A percentile compares a stretch with the other conserved stretches of the same genome.
These are phyloP conservation scores for Thymus quinquecostatus DNA, from an alignment of 257 asterid species.

Conservation along the genomic window DNA sequence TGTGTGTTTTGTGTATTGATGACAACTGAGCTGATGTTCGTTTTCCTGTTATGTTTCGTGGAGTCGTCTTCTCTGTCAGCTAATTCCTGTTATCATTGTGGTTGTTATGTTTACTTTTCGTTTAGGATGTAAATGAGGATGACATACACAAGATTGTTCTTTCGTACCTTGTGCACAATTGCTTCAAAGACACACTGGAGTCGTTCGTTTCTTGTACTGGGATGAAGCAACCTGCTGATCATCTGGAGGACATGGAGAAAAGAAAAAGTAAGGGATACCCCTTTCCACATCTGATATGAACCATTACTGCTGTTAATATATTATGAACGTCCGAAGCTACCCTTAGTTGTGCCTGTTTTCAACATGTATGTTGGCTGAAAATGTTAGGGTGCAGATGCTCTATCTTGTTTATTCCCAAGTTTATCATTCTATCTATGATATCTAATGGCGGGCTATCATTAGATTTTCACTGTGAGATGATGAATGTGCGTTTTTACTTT, in stretches of 20 bases:
- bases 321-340: background rate
- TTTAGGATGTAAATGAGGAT: slow-evolving; percentile 65
- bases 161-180: slow-evolving; percentile 83
- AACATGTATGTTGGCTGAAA: background rate
- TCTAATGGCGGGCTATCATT: background rate
- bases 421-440: background rate
- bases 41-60: background rate
- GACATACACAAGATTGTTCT: slow-evolving; percentile 76
- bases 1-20: slow-evolving; percentile 10
- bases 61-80: background rate
- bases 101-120: slow-evolving; percentile 8
- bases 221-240: slow-evolving; percentile 53
- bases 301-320: background rate
- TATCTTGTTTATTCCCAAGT: background rate
- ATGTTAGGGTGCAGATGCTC: background rate
- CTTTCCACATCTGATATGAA: slow-evolving; percentile 7
- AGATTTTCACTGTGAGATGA: background rate
- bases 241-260: slow-evolving; percentile 75
- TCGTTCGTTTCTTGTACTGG: slow-evolving; percentile 71
- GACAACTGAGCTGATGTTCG: background rate
- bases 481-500: background rate
- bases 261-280: slow-evolving; percentile 66
- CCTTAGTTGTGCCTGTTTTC: background rate
- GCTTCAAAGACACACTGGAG: slow-evolving; percentile 80
- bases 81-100: background rate